Conservation (phyloP, 139 green algal genomes). For the Volvox africanus region DNA sequence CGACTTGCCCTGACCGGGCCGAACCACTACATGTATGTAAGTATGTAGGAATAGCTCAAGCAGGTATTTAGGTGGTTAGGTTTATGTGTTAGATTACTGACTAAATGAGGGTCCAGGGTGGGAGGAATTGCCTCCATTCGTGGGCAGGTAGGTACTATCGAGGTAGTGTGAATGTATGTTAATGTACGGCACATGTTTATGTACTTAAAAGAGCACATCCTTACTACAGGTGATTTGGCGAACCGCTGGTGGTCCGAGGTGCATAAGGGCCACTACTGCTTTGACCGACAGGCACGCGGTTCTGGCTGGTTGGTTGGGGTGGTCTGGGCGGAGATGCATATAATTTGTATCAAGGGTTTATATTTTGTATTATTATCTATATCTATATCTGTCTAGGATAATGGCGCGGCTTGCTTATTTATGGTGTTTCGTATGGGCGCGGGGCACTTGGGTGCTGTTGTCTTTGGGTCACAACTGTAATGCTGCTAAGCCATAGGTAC, state of each 20-base stretch:
- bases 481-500: too few species aligned
- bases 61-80: not conserved
- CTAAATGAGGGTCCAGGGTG: not conserved
- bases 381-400: not conserved
- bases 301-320: not conserved
- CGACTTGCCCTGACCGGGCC: too few species aligned
- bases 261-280: slow-evolving; percentile 48
- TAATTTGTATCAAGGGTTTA: too few species aligned
- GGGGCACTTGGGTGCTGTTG: not conserved
- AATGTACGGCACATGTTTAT: too few species aligned
- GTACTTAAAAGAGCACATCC: not conserved
- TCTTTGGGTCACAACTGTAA: not conserved
- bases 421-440: too few species aligned
- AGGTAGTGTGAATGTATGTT: too few species aligned
- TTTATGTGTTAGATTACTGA: not conserved
- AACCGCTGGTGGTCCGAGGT: slow-evolving; percentile 60
- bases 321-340: not conserved
- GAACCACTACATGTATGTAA: too few species aligned
- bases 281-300: slow-evolving; percentile 41
- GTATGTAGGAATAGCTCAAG: too few species aligned
- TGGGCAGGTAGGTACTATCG: too few species aligned
- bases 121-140: not conserved
- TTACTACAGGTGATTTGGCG: slow-evolving; percentile 52
- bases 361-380: not conserved
- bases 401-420: not conserved